These are phyloP conservation scores for Aspergillus quadricinctus DNA, from an alignment of 2,329 filamentous ascomycete genomes.

Conservation along the genomic window DNA sequence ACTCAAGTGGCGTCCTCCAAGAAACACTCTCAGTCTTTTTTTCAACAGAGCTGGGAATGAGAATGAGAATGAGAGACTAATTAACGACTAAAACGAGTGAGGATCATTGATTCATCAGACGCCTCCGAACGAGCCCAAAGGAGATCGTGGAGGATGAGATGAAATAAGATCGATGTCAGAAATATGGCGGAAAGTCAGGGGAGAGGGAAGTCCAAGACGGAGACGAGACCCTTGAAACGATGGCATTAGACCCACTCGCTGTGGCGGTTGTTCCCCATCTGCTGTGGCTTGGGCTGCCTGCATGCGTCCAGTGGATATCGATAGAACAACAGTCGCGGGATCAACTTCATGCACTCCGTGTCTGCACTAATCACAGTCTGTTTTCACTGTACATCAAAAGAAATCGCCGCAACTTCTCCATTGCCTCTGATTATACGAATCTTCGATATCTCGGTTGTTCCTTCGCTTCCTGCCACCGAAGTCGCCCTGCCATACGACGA, in stretches of 20 bases:
- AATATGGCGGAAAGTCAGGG: conserved; percentile 8
- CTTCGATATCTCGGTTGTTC: not conserved
- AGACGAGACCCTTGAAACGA: conserved; percentile 5
- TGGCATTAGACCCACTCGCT: conserved; percentile 11
- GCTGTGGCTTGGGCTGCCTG: conserved; percentile 11
- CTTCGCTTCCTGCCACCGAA: not conserved
- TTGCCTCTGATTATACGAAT: not conserved
- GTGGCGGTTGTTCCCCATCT: conserved; percentile 10
- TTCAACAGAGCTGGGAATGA: conserved; percentile 8
- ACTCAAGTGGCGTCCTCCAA: conserved; percentile 16
- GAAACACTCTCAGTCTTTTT: conserved; percentile 6
- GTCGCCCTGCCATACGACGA: not conserved
- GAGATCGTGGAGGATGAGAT: conserved; percentile 10
- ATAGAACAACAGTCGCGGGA: not conserved
- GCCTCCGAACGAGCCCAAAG: conserved; percentile 22
- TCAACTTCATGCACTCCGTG: not conserved
- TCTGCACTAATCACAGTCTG: not conserved
- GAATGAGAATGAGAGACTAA: conserved; percentile 14
- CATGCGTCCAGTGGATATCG: conserved; percentile 3
- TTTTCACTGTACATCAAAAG: not conserved
- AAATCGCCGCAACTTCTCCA: not conserved
- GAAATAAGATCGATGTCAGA: conserved; percentile 2
- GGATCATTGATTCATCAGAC: conserved; percentile 26
- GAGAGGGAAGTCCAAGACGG: not conserved
- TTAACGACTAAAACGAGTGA: conserved; percentile 23